Evolutionary conservation across 2,329 filamentous ascomycete genomes (phyloP), one percentile per base, ranked within the genome.

Genomic region (Fusarium avenaceum): DNA sequence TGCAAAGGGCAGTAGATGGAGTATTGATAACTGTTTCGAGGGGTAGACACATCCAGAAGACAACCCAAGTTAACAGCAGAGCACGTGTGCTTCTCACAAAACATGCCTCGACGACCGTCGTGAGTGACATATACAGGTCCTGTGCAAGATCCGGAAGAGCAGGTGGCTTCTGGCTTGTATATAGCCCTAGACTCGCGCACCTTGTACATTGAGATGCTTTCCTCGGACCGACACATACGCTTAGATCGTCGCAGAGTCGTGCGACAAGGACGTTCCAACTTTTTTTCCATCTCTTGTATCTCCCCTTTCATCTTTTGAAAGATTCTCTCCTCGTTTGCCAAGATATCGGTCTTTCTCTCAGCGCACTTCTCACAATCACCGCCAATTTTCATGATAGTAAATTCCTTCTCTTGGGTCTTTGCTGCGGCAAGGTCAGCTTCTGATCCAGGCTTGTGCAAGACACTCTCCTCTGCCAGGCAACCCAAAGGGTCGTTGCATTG

Each of bases 41-140:
- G 43, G 1, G 39, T 66, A 4, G 48, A 62, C 6, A 54, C 40
- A 19, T 71, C 62, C 13, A 45, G 15, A 10, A 74, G 44, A 17
- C 66, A 74, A 2, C 44, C 44, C 53, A 59, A 59, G 3, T 65
- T 57, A 1, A 24, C 19, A 14, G 70, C 67, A 9, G 51, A 54
- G 44, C 72, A 74, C 1, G 64, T 70, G 17, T 74, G 70, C 5
- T 33, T 45, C 45, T 50, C 22, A 43, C 72, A 74, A 26, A 69
- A 74, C 10, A 52, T 14, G 3, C 66, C 69, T 6, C 22, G 33
- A 1, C 32, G 42, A 3, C 60, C 66, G 22, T 58, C 33, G 2
- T 6, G 8, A 40, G 39, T 60, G 8, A 55, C 13, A 6, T 32
- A 6, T 4, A 54, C 48, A 0, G 20, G 15, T 2, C 20, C 19